Evolutionary conservation across 73 alveolate genomes (phyloP), one percentile per base, ranked within the genome.

Genomic region (Paramecium primaurelia): DNA sequence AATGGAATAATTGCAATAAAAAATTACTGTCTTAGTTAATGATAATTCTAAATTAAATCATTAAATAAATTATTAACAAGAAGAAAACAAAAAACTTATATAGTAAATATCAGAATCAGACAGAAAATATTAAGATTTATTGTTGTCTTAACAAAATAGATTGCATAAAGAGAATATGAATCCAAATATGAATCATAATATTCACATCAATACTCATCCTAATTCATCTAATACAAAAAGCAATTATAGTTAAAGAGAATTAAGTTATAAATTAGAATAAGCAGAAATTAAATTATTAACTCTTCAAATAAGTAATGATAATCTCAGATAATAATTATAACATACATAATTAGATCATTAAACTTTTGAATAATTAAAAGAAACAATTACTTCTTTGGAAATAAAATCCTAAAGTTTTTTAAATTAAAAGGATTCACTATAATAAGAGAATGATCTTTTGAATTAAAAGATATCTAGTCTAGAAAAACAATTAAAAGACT

Each of bases 241-340:
- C 10, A 38, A 38, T 36, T 80, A 45, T 45, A 40, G 77, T 8
- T 49, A 80, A 25, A 80, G 91, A 64, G 91, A 80, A 80, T 34
- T 80, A 10, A 36, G 75, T 45, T 80, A 80, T 47, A 80, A 80
- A 64, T 80, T 80, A 36, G 91, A 80, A 47, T 47, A 80, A 80
- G 91, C 91, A 14, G 91, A 80, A 20, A 40, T 80, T 14, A 80
- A 36, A 80, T 80, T 80, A 36, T 36, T 80, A 7, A 80, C 91
- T 9, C 58, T 80, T 1, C 20, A 80, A 49, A 80, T 80, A 9
- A 80, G 91, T n/a, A 80, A 80, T 80, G 91, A 80, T 47, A 80
- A 80, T 49, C 75, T 80, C 8, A 80, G 58, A 80, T 12, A 80
- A 80, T 49, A 80, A 16, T 45, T 80, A 26, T 8, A 80, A 18